A percentile compares a stretch with the other conserved stretches of the same genome.
Conservation (phyloP, 495 filamentous ascomycete species). For the Cladorrhinum samala region DNA sequence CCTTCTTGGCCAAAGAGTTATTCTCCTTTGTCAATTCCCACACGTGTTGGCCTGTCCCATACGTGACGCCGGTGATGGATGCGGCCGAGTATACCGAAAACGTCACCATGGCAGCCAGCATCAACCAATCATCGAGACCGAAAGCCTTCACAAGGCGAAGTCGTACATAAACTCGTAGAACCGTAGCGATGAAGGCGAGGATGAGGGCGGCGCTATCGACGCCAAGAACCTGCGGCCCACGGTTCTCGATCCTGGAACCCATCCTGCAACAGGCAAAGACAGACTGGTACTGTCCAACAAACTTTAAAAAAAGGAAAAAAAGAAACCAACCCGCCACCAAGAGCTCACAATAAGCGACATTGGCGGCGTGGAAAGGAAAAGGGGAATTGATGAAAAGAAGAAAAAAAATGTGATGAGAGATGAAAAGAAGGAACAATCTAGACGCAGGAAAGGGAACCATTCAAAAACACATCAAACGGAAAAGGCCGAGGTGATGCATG, state of each 20-base stretch:
- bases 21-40: background rate
- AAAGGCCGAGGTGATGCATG: too few species aligned
- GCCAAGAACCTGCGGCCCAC: constrained; percentile 1
- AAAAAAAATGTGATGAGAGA: too few species aligned
- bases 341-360: too few species aligned
- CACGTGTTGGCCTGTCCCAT: constrained; percentile 8
- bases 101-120: constrained; percentile 5
- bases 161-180: constrained; percentile 14
- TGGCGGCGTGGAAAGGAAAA: too few species aligned
- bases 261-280: constrained; percentile 39
- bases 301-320: background rate
- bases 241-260: constrained; percentile 21
- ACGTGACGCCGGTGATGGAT: constrained; percentile 7
- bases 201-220: constrained; percentile 4
- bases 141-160: constrained; percentile 12
- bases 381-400: too few species aligned
- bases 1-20: constrained; percentile 4
- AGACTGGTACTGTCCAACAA: too few species aligned
- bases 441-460: too few species aligned
- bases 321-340: background rate
- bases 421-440: too few species aligned
- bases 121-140: constrained; percentile 15
- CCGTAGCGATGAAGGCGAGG: constrained; percentile 6
- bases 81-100: constrained; percentile 11
- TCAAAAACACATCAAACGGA: too few species aligned